These are phyloP conservation scores for Pleurotus djamor DNA, from an alignment of 768 basidiomycete genomes.

Conservation along the genomic window DNA sequence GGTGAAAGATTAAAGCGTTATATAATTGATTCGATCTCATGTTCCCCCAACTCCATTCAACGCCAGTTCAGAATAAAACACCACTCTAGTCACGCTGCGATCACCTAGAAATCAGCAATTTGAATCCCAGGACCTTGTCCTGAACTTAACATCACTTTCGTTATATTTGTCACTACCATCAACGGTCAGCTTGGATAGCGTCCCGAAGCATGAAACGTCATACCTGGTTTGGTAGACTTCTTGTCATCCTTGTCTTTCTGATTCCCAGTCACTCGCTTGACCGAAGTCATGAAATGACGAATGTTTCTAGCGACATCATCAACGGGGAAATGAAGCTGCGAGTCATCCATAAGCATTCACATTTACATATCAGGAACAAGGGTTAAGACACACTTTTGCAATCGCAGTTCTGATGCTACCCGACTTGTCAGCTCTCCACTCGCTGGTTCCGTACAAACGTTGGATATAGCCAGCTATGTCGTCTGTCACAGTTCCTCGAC, in stretches of 20 bases:
- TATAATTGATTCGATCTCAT: not conserved
- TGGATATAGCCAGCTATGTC: slow-evolving; percentile 82
- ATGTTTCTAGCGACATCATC: slow-evolving; percentile 80
- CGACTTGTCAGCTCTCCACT: slow-evolving; percentile 90
- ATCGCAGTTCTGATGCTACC: slow-evolving; percentile 85
- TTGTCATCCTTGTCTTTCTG: slow-evolving; percentile 49
- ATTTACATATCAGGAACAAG: slow-evolving; percentile 3
- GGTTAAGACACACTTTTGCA: slow-evolving; percentile 53
- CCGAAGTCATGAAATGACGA: slow-evolving; percentile 69
- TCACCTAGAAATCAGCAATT: slow-evolving; percentile 66
- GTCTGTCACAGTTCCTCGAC: slow-evolving; percentile 92
- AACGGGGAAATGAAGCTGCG: slow-evolving; percentile 69
- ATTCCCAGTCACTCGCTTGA: slow-evolving; percentile 76
- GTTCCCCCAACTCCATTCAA: not conserved
- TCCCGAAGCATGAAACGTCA: slow-evolving; percentile 13
- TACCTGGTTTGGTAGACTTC: slow-evolving; percentile 49
- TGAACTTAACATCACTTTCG: slow-evolving; percentile 82
- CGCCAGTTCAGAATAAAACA: slow-evolving; percentile 8
- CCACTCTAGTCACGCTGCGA: slow-evolving; percentile 9
- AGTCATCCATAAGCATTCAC: not conserved
- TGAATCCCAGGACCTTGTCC: slow-evolving; percentile 88
- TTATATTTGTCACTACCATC: slow-evolving; percentile 65
- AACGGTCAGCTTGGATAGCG: slow-evolving; percentile 7
- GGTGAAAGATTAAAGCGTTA: slow-evolving; percentile 1
- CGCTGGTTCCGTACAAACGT: slow-evolving; percentile 75